Evolutionary conservation across 345 rosid species (phyloP), one percentile per base, ranked within the genome.

Genomic region (Cochlearia excelsa): DNA sequence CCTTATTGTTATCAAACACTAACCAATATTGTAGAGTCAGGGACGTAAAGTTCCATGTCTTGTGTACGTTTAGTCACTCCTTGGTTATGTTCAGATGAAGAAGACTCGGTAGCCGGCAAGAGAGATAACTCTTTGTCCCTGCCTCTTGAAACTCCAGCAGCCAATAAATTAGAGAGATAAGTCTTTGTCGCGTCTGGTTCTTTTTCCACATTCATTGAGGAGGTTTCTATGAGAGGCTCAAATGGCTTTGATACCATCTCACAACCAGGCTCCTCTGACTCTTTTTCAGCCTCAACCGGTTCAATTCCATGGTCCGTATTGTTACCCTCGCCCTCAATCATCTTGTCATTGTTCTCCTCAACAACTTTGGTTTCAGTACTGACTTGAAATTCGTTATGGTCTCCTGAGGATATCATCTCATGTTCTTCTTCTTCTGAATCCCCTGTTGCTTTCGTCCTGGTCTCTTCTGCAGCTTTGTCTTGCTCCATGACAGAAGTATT

Each of bases 101-200:
- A 16, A 37, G 50, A 49, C 50, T 74, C 66, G 45, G 26, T 31
- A 66, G 68, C 65, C 23, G 71, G 60, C 54, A 74, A 33, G 43
- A 56, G 61, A 23, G 58, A 61, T 8, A 45, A 30, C 67, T 26
- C 61, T 71, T 68, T 65, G 45, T 58, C 59, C 43, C 47, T 60
- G 37, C 62, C 61, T 30, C 38, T 50, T 62, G 46, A 6, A 46
- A 68, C 61, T 59, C 68, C 75, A 67, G 60, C 11, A 65, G 49
- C 40, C 23, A 16, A 16, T 16, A 16, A 16, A 16, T 16, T 16
- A 16, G 23, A 16, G 23, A 16, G 23, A 16, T 16, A 16, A 16
- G 23, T 16, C 23, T 16, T 16, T 38, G 65, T 30, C 46, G 61
- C 6, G 44, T 50, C 69, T 49, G 57, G 46, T 51, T 57, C 65